These are phyloP conservation scores for Exserohilum turcica DNA, from an alignment of 2,329 filamentous ascomycete species.

Conservation along the genomic window DNA sequence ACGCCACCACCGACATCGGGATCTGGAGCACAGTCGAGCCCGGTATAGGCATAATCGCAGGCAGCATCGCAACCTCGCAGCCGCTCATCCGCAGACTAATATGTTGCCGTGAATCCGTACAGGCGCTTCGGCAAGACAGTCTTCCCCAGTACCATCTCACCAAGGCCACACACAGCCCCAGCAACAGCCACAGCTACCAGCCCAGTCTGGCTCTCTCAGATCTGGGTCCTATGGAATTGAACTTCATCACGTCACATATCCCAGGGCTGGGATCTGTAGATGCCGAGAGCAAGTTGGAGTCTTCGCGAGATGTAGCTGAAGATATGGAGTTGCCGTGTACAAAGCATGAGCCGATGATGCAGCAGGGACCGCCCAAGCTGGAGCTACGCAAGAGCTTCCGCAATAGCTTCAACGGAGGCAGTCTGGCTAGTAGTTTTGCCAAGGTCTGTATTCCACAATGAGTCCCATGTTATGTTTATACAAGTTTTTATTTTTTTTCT, in stretches of 20 bases:
- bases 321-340: slow-evolving; percentile 3
- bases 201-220: slow-evolving; percentile 26
- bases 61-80: slow-evolving; percentile 56
- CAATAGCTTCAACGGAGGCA: slow-evolving; percentile 27
- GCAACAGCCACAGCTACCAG: slow-evolving; percentile 26
- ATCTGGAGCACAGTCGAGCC: slow-evolving; percentile 46
- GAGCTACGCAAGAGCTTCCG: slow-evolving; percentile 29
- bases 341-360: slow-evolving; percentile 19
- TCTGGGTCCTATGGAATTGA: slow-evolving; percentile 19
- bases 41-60: slow-evolving; percentile 52
- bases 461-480: background rate
- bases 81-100: slow-evolving; percentile 51
- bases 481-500: too few relatives aligned
- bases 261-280: slow-evolving; percentile 8
- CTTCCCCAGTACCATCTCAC: slow-evolving; percentile 14
- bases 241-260: slow-evolving; percentile 17
- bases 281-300: background rate
- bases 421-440: slow-evolving; percentile 22
- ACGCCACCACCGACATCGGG: slow-evolving; percentile 51
- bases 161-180: slow-evolving; percentile 18
- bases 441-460: slow-evolving; percentile 8
- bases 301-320: background rate
- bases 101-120: slow-evolving; percentile 26
- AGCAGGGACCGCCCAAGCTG: slow-evolving; percentile 24
- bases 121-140: slow-evolving; percentile 20